phyloP scores from a whole-genome alignment of 371 early-diverging fungal genomes.

The Saksenaea oblongispora region DNA sequence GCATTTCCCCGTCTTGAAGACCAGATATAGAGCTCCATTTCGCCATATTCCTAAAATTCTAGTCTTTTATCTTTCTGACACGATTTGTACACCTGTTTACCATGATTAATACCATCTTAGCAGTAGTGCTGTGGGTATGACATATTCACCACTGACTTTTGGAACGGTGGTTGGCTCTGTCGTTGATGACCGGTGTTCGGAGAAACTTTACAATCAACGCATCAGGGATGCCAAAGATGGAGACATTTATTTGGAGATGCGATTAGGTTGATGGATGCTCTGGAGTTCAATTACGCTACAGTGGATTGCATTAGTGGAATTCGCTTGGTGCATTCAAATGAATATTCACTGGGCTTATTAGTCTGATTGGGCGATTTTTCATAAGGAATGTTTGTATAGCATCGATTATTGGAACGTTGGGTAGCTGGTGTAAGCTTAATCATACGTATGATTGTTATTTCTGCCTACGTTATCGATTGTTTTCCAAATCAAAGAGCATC shows the following conservation, averaged over 20 bases:
- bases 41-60: constrained; percentile 15
- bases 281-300: constrained; percentile 20
- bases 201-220: constrained; percentile 22
- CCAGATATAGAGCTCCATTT: not conserved
- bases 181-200: constrained; percentile 35
- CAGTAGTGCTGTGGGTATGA: constrained; percentile 28
- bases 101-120: constrained; percentile 24
- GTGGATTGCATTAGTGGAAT: constrained; percentile 24
- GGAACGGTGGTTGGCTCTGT: constrained; percentile 36
- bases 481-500: constrained; percentile 44
- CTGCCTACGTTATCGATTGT: constrained; percentile 48
- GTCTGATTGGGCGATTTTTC: constrained; percentile 38
- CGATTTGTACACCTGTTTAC: constrained; percentile 26
- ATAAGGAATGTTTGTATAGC: constrained; percentile 18
- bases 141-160: constrained; percentile 21
- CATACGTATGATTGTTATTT: constrained; percentile 38
- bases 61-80: constrained; percentile 24
- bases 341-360: constrained; percentile 42
- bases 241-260: constrained; percentile 33
- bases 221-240: constrained; percentile 19
- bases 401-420: too few relatives aligned
- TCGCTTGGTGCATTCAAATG: constrained; percentile 46
- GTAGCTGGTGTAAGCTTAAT: constrained; percentile 37
- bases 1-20: constrained; percentile 29
- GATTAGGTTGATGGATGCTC: constrained; percentile 31